Base-by-base conservation (phyloP, 768 basidiomycete species). In the Mycena capillaripes region DNA sequence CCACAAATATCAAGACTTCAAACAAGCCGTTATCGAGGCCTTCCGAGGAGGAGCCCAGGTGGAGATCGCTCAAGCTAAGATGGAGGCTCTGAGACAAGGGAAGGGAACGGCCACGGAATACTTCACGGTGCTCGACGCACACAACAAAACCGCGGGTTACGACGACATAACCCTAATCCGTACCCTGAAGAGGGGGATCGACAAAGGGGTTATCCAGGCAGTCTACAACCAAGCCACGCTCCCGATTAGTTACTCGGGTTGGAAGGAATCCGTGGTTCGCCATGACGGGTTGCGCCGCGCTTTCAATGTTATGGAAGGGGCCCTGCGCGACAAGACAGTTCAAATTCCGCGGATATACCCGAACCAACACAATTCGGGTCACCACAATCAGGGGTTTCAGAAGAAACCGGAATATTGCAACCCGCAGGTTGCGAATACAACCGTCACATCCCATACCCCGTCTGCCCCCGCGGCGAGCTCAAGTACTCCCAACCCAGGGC, bases 1-100 rank as follows among this genome's bases (percentile, higher is more conserved):
- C 30, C 19, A 29, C 53, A 55, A 29, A 8, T 55, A 30, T 29
- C 30, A 12, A 19, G 29, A 6, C 29, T 55, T 55, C n/a, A 3
- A 21, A 4, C 2, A 32, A 29, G 42, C 40, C 40, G 25, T 62
- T 23, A 48, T 48, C 9, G 40, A 29, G 42, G 44, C 44, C 3
- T 65, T 65, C 63, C n/a, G 38, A 17, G 63, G 63, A 3, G 63
- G 63, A 6, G 63, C 63, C 27, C 61, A 63, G 29, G 17, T 63
- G 9, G 61, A 63, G 21, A 42, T 63, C 14, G 61, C 21, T 27
- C 61, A 65, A 34, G 46, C 46, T 23, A 65, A 65, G 32, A 50
- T 65, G 21, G 63, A 65, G 21, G 17, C 4, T 2, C 50, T 65
- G 19, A 19, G 19, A 48, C 63, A 65, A 25, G 48, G 32, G 4